phyloP scores from a whole-genome alignment of 2,329 filamentous ascomycete genomes.

The Neonectria ditissima region DNA sequence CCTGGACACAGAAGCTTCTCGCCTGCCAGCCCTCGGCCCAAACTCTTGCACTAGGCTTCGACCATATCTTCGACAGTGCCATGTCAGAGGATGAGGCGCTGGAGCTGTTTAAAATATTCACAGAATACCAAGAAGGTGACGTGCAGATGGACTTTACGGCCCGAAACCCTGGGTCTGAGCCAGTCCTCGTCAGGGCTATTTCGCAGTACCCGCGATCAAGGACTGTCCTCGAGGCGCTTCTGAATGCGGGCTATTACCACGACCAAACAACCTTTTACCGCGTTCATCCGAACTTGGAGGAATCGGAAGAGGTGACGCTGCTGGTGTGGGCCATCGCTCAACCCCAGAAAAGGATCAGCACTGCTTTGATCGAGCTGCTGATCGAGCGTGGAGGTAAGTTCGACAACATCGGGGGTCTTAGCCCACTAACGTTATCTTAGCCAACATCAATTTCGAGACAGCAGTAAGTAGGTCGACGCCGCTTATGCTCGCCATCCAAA shows the following conservation, averaged over 20 bases:
- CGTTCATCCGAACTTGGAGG: constrained; percentile 59
- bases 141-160: constrained; percentile 64
- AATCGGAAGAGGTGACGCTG: constrained; percentile 67
- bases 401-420: constrained; percentile 7
- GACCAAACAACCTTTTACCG: constrained; percentile 62
- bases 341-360: constrained; percentile 72
- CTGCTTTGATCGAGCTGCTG: constrained; percentile 66
- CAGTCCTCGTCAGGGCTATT: constrained; percentile 65
- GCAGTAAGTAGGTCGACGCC: constrained; percentile 65
- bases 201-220: constrained; percentile 66
- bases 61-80: constrained; percentile 65
- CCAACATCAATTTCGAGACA: constrained; percentile 69
- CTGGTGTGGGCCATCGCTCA: constrained; percentile 72
- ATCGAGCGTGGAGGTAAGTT: constrained; percentile 58
- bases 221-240: constrained; percentile 62
- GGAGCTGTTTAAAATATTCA: constrained; percentile 63
- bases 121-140: constrained; percentile 61
- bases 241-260: constrained; percentile 70
- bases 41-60: constrained; percentile 65
- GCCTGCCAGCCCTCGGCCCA: constrained; percentile 61
- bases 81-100: constrained; percentile 63
- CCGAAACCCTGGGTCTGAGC: constrained; percentile 55
- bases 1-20: constrained; percentile 64
- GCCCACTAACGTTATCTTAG: constrained; percentile 46
- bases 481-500: constrained; percentile 69